A percentile compares a stretch with the other conserved stretches of the same genome.
phyloP scores from a whole-genome alignment of 1,284 basidiomycete genomes.

The Takashimella tepidaria region DNA sequence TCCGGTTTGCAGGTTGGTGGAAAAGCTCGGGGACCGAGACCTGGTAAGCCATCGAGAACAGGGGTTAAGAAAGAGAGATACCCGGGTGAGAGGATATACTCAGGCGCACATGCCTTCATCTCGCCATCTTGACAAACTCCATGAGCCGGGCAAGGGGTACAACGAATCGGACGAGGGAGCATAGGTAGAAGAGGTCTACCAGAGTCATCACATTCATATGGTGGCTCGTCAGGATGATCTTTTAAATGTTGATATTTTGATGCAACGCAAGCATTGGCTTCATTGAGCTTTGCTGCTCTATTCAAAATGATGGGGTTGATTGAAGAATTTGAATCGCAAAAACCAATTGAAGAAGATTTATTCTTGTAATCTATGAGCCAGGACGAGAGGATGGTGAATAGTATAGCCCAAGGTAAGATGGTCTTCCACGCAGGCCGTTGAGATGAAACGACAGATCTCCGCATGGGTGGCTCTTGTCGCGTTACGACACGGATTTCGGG shows the following conservation, averaged over 20 bases:
- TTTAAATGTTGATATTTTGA: slow-evolving; percentile 21
- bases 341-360: slow-evolving; percentile 70
- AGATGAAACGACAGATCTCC: no score
- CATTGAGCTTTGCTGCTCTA: slow-evolving; percentile 44
- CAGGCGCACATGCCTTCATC: slow-evolving; percentile 64
- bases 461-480: no score
- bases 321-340: slow-evolving; percentile 64
- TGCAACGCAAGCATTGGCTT: slow-evolving; percentile 57
- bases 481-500: no score
- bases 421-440: neutral
- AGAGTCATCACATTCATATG: slow-evolving; percentile 27
- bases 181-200: slow-evolving; percentile 53
- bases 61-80: slow-evolving; percentile 31
- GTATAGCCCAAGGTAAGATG: no score
- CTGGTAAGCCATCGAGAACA: slow-evolving; percentile 66
- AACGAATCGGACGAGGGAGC: slow-evolving; percentile 61
- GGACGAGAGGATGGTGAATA: slow-evolving; percentile 32
- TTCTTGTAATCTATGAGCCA: slow-evolving; percentile 47
- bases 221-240: slow-evolving; percentile 13
- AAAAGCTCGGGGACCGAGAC: slow-evolving; percentile 69
- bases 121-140: slow-evolving; percentile 62
- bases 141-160: slow-evolving; percentile 78
- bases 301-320: slow-evolving; percentile 58
- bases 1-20: slow-evolving; percentile 78
- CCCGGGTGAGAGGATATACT: slow-evolving; percentile 57